These are phyloP conservation scores for Vitis hybrid DNA, from an alignment of 177 flowering plant species.

Conservation along the genomic window DNA sequence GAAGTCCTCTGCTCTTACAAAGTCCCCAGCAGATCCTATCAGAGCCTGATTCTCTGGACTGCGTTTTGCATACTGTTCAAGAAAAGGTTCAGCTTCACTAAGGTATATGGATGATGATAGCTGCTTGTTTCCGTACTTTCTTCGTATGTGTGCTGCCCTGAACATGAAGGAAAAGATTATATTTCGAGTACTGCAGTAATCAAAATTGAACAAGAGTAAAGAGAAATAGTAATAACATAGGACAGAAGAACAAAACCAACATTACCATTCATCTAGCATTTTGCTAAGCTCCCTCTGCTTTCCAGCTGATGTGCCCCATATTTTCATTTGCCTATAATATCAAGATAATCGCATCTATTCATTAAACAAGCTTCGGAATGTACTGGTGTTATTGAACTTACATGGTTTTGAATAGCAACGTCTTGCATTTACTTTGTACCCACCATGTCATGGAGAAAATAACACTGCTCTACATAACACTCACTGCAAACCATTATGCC, in stretches of 20 bases:
- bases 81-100: conserved; percentile 92
- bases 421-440: too few relatives aligned
- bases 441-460: too few relatives aligned
- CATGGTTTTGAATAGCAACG: too few relatives aligned
- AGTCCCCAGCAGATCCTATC: conserved; percentile 88
- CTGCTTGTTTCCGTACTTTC: conserved; percentile 72
- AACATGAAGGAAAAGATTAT: conserved; percentile 2
- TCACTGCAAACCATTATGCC: neutral
- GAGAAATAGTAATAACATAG: neutral
- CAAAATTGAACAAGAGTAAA: neutral
- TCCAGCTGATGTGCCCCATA: conserved; percentile 79
- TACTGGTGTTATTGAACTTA: too few relatives aligned
- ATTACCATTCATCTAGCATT: conserved; percentile 97
- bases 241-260: neutral
- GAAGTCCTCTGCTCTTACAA: conserved; percentile 83
- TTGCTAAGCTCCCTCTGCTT: conserved; percentile 86
- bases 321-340: conserved; percentile 82
- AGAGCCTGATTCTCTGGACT: conserved; percentile 73
- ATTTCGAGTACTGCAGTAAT: conserved; percentile 1
- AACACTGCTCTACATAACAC: too few relatives aligned
- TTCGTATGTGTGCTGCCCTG: conserved; percentile 83
- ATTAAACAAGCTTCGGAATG: neutral
- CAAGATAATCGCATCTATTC: conserved; percentile 1
- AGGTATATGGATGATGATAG: conserved; percentile 77
- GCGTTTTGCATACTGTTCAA: conserved; percentile 91